Evolutionary conservation across 306 rosid genomes (phyloP), one percentile per base, ranked within the genome.

Genomic region (Dalbergia oliveri): DNA sequence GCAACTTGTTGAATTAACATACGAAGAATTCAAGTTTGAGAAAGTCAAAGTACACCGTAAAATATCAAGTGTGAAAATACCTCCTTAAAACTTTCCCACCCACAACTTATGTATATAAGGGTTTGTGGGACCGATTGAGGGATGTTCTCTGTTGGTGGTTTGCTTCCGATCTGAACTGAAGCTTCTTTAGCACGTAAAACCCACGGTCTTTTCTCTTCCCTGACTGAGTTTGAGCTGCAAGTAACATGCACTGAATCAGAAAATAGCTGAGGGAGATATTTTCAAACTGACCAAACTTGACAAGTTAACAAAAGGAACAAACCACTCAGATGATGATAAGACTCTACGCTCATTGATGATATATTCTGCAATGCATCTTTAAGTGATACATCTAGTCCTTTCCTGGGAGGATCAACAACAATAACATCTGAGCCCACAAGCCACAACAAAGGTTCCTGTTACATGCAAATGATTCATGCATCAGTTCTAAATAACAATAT

Each of bases 41-140:
- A 51, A 64, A 34, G 54, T 19, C 33, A 39, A 84, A 66, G 26
- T 58, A 79, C 69, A 77, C 58, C 19, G 63, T 35, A 57, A 54
- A 77, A 39, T 19, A 69, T n/a, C 44, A 62, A 69, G 56, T 18
- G 14, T 51, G 34, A 11, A 82, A 64, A 61, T 88, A 95, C 99
- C 98, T 95, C 92, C 87, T 93, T 95, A 89, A 95, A 95, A 85
- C 97, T 95, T 89, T 94, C 97, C 99, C 99, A 95, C 79, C 99
- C 99, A 78, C 99, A 95, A 80, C 99, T 95, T 82, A 95, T 93
- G 75, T 94, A 94, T 79, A 95, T 89, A 69, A 95, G 98, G 65
- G 96, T 95, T 82, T 89, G 90, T 47, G 99, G 99, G 73, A 90
- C 85, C 21, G 86, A 75, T 72, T 74, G 88, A 51, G 82, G 13